Conservation (phyloP, 1,284 basidiomycete species). For the Rhizoctonia solani region DNA sequence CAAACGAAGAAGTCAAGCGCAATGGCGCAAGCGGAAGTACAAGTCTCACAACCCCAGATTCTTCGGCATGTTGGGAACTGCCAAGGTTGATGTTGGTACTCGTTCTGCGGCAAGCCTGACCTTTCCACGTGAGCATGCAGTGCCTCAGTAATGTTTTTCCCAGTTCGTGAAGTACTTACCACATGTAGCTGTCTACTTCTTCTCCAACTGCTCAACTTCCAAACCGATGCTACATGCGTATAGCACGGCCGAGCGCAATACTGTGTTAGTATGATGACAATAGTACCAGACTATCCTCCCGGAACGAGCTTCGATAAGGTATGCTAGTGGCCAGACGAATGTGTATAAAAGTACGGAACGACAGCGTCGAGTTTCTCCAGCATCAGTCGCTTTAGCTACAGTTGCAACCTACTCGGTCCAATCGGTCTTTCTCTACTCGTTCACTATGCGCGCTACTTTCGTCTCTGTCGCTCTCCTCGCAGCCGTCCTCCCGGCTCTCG, state of each 20-base stretch:
- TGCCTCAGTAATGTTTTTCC: background rate
- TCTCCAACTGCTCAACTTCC: no score
- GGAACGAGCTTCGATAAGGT: background rate
- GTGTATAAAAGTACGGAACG: slow-evolving; percentile 2
- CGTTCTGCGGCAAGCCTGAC: background rate
- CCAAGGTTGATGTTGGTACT: background rate
- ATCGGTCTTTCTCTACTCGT: background rate
- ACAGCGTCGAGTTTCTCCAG: background rate
- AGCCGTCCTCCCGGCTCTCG: slow-evolving; percentile 27
- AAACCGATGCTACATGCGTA: no score
- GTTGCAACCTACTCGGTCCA: background rate
- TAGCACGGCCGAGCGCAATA: no score
- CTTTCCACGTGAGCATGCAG: slow-evolving; percentile 14
- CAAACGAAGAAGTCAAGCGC: no score
- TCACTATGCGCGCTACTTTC: slow-evolving; percentile 7
- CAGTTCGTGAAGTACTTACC: no score
- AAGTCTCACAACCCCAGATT: background rate
- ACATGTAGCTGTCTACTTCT: no score
- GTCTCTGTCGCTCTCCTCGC: slow-evolving; percentile 22
- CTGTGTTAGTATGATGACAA: no score
- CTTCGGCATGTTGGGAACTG: slow-evolving; percentile 1
- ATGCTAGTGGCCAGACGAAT: no score
- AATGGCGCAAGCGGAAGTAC: no score
- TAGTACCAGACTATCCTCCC: background rate
- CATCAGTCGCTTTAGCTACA: slow-evolving; percentile 23